phyloP scores from a whole-genome alignment of 495 filamentous ascomycete genomes.

The Amniculicola lignicola region DNA sequence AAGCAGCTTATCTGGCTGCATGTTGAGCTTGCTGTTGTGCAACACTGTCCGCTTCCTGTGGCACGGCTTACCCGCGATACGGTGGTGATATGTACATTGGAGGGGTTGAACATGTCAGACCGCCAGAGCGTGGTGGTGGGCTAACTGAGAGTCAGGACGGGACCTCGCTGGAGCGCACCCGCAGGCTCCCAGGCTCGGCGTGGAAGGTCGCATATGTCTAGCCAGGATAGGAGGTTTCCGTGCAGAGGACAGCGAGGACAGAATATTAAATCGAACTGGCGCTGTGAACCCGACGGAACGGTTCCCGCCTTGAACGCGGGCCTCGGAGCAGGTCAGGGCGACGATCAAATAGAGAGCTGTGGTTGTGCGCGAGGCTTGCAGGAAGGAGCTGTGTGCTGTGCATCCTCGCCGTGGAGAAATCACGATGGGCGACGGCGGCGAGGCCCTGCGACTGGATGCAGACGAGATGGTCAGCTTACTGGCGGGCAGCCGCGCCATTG shows the following conservation, averaged over 20 bases:
- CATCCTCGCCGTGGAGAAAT: too few relatives aligned
- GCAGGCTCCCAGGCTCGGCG: too few relatives aligned
- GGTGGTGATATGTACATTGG: too few relatives aligned
- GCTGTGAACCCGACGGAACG: slow-evolving; percentile 16
- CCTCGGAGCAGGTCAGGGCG: slow-evolving; percentile 18
- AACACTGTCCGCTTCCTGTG: background rate
- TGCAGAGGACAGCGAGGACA: too few relatives aligned
- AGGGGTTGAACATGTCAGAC: too few relatives aligned
- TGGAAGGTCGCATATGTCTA: too few relatives aligned
- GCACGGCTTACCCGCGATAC: too few relatives aligned
- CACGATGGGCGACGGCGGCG: slow-evolving; percentile 12
- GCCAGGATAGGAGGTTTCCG: too few relatives aligned
- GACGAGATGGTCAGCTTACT: slow-evolving; percentile 3
- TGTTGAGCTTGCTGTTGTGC: slow-evolving; percentile 3
- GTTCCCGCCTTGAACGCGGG: slow-evolving; percentile 17
- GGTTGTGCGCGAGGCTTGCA: slow-evolving; percentile 18
- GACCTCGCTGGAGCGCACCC: too few relatives aligned
- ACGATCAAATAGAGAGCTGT: slow-evolving; percentile 16
- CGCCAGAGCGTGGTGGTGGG: too few relatives aligned
- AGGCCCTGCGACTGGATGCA: slow-evolving; percentile 22
- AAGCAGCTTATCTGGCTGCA: slow-evolving; percentile 21
- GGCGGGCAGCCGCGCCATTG: slow-evolving; percentile 2
- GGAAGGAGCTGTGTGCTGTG: slow-evolving; percentile 3
- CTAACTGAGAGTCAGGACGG: too few relatives aligned
- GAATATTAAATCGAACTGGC: too few relatives aligned